Percentiles rank a stretch among this genome's conserved stretches.
phyloP scores from a whole-genome alignment of 768 basidiomycete genomes.

The Termitomyces sp. region DNA sequence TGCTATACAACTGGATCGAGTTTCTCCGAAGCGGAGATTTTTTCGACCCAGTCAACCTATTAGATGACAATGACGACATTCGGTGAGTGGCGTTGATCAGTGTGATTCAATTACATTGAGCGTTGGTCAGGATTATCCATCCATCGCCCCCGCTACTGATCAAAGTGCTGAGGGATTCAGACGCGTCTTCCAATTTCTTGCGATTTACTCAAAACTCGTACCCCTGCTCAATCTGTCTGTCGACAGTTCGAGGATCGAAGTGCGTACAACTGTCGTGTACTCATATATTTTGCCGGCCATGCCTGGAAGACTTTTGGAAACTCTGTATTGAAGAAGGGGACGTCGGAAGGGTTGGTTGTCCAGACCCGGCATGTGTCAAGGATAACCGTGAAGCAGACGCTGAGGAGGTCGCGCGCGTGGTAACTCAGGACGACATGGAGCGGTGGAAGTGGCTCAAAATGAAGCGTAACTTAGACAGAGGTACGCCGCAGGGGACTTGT shows the following conservation, averaged over 20 bases:
- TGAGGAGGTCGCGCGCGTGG: conserved; percentile 69
- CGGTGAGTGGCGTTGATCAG: conserved; percentile 24
- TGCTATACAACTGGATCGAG: conserved; percentile 71
- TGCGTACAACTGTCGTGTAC: conserved; percentile 67
- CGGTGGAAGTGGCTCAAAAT: conserved; percentile 79
- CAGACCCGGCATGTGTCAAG: conserved; percentile 78
- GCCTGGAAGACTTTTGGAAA: conserved; percentile 78
- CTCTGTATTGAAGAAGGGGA: conserved; percentile 79
- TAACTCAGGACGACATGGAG: conserved; percentile 55
- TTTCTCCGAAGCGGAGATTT: conserved; percentile 66
- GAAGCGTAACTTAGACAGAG: conserved; percentile 69
- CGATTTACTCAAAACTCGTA: conserved; percentile 64
- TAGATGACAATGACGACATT: conserved; percentile 27
- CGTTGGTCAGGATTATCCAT: conserved; percentile 43
- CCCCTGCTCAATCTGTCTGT: conserved; percentile 73
- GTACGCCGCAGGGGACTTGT: conserved; percentile 28
- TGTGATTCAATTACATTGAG: conserved; percentile 2
- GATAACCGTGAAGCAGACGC: conserved; percentile 50
- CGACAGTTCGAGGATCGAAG: conserved; percentile 65
- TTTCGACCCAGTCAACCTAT: conserved; percentile 39
- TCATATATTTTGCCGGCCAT: conserved; percentile 83
- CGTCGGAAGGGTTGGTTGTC: conserved; percentile 71
- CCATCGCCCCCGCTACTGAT: conserved; percentile 50
- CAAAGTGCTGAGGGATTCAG: conserved; percentile 42
- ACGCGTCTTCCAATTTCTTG: conserved; percentile 38